Conservation (phyloP, 495 filamentous ascomycete species). For the Jackrogersella minutella region DNA sequence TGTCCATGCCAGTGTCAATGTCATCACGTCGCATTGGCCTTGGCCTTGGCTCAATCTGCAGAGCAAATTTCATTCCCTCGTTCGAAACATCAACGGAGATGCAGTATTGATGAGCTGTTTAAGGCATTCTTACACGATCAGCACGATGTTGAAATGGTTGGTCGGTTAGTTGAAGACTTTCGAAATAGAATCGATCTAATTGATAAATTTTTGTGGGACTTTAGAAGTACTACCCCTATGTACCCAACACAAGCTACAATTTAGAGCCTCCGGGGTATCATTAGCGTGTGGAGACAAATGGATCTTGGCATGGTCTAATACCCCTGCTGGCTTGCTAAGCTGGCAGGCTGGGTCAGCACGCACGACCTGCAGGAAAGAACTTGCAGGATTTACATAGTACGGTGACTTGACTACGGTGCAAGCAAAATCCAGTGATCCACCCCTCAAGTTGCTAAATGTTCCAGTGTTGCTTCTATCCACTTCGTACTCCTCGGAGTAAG, state of each 20-base stretch:
- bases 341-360: conserved; percentile 19
- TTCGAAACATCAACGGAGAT: conserved; percentile 4
- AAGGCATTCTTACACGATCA: not conserved
- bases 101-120: conserved; percentile 18
- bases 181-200: conserved; percentile 12
- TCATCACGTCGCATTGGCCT: conserved; percentile 16
- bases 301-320: conserved; percentile 23
- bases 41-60: not conserved
- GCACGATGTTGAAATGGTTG: conserved; percentile 14
- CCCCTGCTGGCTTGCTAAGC: conserved; percentile 23
- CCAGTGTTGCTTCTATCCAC: not conserved
- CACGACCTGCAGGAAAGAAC: conserved; percentile 22
- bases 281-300: conserved; percentile 35
- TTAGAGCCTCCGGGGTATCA: conserved; percentile 44
- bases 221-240: conserved; percentile 8
- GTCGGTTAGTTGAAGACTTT: conserved; percentile 20
- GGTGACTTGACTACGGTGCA: too few species aligned
- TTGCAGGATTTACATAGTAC: conserved; percentile 8
- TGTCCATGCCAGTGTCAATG: conserved; percentile 4
- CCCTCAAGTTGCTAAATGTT: not conserved
- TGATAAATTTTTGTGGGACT: conserved; percentile 22
- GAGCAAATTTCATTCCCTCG: conserved; percentile 4
- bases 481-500: conserved; percentile 22
- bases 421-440: too few species aligned
- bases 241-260: conserved; percentile 8